A percentile compares a stretch with the other conserved stretches of the same genome.
These are phyloP conservation scores for Aspergillus pseudotamarii DNA, from an alignment of 2,329 filamentous ascomycete genomes.

Conservation along the genomic window DNA sequence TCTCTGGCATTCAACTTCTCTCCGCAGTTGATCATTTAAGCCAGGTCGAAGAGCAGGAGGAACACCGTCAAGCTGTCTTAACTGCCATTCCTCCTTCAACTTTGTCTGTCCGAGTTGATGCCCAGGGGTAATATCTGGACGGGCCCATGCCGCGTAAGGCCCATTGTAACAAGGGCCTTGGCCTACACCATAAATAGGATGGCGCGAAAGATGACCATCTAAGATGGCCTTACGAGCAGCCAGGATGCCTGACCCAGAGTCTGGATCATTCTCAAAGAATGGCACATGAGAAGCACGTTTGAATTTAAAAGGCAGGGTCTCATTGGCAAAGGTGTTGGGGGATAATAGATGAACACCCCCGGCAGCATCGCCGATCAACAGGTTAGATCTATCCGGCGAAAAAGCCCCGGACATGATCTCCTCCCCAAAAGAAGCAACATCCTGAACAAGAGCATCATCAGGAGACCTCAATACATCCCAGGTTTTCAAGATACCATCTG, in stretches of 20 bases:
- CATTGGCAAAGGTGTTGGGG: slow-evolving; percentile 31
- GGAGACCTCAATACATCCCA: slow-evolving; percentile 60
- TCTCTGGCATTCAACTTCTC: slow-evolving; percentile 26
- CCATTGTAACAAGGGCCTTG: slow-evolving; percentile 45
- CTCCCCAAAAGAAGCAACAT: slow-evolving; percentile 52
- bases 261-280: slow-evolving; percentile 10
- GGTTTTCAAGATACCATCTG: slow-evolving; percentile 61
- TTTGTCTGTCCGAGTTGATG: slow-evolving; percentile 27
- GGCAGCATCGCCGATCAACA: slow-evolving; percentile 61
- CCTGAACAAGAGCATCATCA: slow-evolving; percentile 55
- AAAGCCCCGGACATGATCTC: slow-evolving; percentile 63
- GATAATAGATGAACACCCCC: slow-evolving; percentile 58
- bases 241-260: slow-evolving; percentile 29
- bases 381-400: slow-evolving; percentile 56
- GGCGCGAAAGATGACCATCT: slow-evolving; percentile 35
- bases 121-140: slow-evolving; percentile 25
- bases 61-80: slow-evolving; percentile 36
- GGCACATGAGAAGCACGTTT: slow-evolving; percentile 24
- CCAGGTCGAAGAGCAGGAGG: slow-evolving; percentile 20
- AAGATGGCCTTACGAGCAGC: slow-evolving; percentile 32
- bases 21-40: slow-evolving; percentile 22
- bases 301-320: slow-evolving; percentile 28
- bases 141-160: slow-evolving; percentile 46
- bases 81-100: slow-evolving; percentile 29
- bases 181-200: slow-evolving; percentile 42